Evolutionary conservation across 768 basidiomycete species (phyloP), one percentile per base, ranked within the genome.

Genomic region (Boletus reticuloceps): DNA sequence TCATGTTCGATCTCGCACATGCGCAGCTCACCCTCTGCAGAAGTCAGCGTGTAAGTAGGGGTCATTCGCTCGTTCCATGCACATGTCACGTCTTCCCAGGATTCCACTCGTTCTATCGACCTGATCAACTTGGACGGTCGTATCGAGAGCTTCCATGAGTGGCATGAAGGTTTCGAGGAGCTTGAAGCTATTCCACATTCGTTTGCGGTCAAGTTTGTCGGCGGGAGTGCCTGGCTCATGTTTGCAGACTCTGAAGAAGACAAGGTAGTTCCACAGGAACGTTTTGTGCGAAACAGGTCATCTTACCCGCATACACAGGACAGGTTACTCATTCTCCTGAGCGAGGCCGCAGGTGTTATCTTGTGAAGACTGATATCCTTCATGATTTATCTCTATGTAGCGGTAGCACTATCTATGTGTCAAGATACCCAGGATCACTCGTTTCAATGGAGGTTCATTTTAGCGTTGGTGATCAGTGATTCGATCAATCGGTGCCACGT

Each of bases 141-240:
- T 10, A 63, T 85, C 16, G 70, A 67, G 43, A 79, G 70, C 10
- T 58, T 86, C 50, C 75, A 76, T 54, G 86, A 88, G 60, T 85
- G 84, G 81, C 75, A 80, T 52, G 82, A 88, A 52, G 86, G 86
- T 6, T 85, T 82, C 54, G 86, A 88, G 53, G 83, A 86, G 44
- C 67, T 88, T 34, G 77, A 83, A 64, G 79, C 85, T 11, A 85
- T 88, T 48, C 78, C 83, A 5, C 75, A 83, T 54, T 85, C 86
- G 1, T 86, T 88, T 69, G 86, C 81, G 3, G 69, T 88, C 27
- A 84, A 84, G 56, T 85, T 87, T 64, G 74, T 72, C 36, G 76
- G 79, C 52, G 78, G 67, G 6, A 73, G 69, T 9, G 72, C 72
- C 27, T 87, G 84, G 83, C 73, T 79, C 39, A 73, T 86, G 73